Evolutionary conservation across 2,329 filamentous ascomycete genomes (phyloP).

Genomic region (Orbilia oligospora): DNA sequence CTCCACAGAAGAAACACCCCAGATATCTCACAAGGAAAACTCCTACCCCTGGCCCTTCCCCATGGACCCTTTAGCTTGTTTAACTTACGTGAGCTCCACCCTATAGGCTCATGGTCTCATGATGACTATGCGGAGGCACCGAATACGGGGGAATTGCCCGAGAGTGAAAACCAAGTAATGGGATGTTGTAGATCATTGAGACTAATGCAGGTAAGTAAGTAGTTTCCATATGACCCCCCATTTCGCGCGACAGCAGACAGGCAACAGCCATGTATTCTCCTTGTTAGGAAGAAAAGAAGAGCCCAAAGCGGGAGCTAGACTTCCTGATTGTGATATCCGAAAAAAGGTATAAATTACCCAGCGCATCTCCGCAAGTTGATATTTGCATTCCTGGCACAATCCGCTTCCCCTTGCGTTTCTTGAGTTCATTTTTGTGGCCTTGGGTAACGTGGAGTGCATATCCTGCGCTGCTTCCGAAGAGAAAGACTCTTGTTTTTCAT

Average conservation of each 20-base stretch:
- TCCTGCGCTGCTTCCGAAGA: neutral
- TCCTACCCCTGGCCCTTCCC: slow-evolving; percentile 7
- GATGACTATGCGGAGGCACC: slow-evolving; percentile 33
- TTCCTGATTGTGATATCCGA: neutral
- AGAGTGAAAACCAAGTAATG: slow-evolving; percentile 6
- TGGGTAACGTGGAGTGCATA: slow-evolving; percentile 2
- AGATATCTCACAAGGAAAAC: slow-evolving; percentile 1
- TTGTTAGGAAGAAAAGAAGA: neutral
- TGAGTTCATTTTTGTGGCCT: neutral
- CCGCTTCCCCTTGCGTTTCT: neutral
- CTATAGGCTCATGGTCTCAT: slow-evolving; percentile 20
- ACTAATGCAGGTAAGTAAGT: slow-evolving; percentile 6
- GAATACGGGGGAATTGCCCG: slow-evolving; percentile 36
- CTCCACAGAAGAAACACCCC: neutral
- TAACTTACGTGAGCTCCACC: slow-evolving; percentile 7
- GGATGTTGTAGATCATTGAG: slow-evolving; percentile 4
- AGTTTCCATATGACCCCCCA: neutral
- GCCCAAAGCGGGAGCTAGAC: neutral
- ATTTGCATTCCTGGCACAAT: neutral
- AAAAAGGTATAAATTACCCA: slow-evolving; percentile 24
- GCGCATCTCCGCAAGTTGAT: slow-evolving; percentile 1
- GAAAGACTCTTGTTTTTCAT: neutral
- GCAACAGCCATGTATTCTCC: neutral
- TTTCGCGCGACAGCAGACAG: slow-evolving; percentile 16
- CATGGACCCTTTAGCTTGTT: slow-evolving; percentile 19